phyloP scores from a whole-genome alignment of 208 protist genomes.

The Trypanosoma lewisi region DNA sequence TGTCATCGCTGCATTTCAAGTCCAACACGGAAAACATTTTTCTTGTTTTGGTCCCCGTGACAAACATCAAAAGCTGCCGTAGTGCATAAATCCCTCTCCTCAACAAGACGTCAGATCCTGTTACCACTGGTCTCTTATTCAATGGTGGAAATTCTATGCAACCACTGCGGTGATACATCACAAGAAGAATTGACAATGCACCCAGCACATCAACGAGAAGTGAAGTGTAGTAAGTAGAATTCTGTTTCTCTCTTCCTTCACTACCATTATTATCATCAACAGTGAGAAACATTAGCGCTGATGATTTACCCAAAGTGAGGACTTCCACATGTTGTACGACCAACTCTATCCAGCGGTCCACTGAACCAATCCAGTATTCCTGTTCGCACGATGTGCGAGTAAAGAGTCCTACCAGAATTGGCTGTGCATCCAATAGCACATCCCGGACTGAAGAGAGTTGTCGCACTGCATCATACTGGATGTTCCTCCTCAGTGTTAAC shows the following conservation, averaged over 20 bases:
- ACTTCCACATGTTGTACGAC: neutral
- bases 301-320: neutral
- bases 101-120: neutral
- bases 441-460: neutral
- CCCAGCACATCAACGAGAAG: conserved; percentile 1
- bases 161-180: neutral
- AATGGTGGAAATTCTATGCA: neutral
- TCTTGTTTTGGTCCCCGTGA: neutral
- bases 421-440: neutral
- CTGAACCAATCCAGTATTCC: neutral
- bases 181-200: conserved; percentile 1
- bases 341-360: conserved; percentile 7
- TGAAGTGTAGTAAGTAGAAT: neutral
- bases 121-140: neutral
- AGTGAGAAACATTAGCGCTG: neutral
- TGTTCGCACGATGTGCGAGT: neutral
- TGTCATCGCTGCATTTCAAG: neutral
- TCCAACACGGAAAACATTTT: neutral
- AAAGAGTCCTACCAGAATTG: conserved; percentile 2
- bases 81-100: neutral
- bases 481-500: no score
- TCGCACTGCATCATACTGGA: neutral
- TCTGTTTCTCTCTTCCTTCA: neutral
- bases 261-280: neutral
- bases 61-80: neutral